Conservation (phyloP, 2,329 filamentous ascomycete genomes). For the Exophiala aquamarina region DNA sequence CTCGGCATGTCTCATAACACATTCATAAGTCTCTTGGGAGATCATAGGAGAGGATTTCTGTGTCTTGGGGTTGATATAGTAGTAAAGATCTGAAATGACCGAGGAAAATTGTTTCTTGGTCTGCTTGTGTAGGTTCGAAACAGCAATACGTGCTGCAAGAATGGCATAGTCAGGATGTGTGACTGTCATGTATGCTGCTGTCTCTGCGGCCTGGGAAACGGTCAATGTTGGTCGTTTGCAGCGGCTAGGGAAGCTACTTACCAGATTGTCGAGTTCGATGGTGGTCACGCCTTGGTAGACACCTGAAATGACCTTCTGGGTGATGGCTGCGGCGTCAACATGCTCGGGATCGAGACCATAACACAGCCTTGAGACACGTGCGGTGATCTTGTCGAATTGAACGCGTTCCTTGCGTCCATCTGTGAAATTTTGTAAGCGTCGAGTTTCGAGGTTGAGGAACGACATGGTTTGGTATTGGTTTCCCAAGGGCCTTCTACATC, state of each 20-base stretch:
- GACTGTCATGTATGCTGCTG: slow-evolving; percentile 98
- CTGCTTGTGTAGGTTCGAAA: slow-evolving; percentile 99
- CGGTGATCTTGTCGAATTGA: slow-evolving; percentile 99
- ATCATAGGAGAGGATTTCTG: slow-evolving; percentile 86
- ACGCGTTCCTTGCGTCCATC: slow-evolving; percentile 99
- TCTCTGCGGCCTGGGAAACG: slow-evolving; percentile 79
- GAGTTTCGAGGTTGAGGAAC: slow-evolving; percentile 16
- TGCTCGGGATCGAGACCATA: slow-evolving; percentile 95
- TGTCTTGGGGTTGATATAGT: slow-evolving; percentile 97
- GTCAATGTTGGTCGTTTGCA: slow-evolving; percentile 27
- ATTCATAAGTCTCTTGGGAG: slow-evolving; percentile 83
- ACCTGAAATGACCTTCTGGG: slow-evolving; percentile 98
- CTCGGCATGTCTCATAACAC: slow-evolving; percentile 91
- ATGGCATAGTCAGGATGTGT: slow-evolving; percentile 99
- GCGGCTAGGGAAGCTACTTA: slow-evolving; percentile 51
- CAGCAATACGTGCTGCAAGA: slow-evolving; percentile 94
- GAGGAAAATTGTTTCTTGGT: slow-evolving; percentile 99
- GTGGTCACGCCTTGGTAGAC: slow-evolving; percentile 98
- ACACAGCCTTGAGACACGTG: slow-evolving; percentile 94
- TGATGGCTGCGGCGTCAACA: slow-evolving; percentile 96
- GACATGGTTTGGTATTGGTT: slow-evolving; percentile 16
- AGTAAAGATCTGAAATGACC: slow-evolving; percentile 87
- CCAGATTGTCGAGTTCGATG: slow-evolving; percentile 92
- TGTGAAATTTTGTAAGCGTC: slow-evolving; percentile 41
- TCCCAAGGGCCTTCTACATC: slow-evolving; percentile 16